Base-by-base conservation (phyloP, 2,329 filamentous ascomycete species). In the Clarireedia hainanense region DNA sequence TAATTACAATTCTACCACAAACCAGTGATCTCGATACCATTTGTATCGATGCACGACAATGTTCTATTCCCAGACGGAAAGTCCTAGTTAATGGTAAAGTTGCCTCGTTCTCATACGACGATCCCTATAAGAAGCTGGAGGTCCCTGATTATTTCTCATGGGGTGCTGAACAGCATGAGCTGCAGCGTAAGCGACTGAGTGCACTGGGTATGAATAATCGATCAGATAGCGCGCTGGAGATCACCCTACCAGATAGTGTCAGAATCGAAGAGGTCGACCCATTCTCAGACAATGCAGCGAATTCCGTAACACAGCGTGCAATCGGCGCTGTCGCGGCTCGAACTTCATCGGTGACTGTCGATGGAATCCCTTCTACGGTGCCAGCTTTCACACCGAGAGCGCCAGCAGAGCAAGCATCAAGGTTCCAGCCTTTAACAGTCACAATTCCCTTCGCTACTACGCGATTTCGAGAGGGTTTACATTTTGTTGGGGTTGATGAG, bases 401-500 rank as follows among this genome's bases (percentile, higher is more conserved):
- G 23, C 70, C 67, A 47, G 67, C 62, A 30, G 70, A 69, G 47
- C 72, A 70, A 63, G 62, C 60, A 40, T 66, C 64, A 17, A 70
- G 73, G 57, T 88, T 81, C 66, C 78, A 79, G 52, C 77, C 82
- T n/a, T 67, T 89, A 49, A 79, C 75, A 48, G 68, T 89, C 46
- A 78, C 80, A 47, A 86, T 96, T 56, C 88, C 94, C 36, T 99
- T 96, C 67, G 76, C 78, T 23, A 82, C 89, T 36, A 83, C 82
- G 50, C 82, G 83, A 63, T 85, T 91, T 50, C 80, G 89, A 47
- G 94, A 99, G 69, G 92, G 90, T 23, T 71, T 97, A 57, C 91
- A 96, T 58, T 99, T 96, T 71, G 89, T 95, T 15, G 91, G 94
- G 4, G 80, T 94, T 39, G 84, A 90, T 46, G 84, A 85, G 56